These are phyloP conservation scores for sorghum (Sorghum bicolor) DNA, from an alignment of 176 grass and related monocot species.

Conservation along the genomic window Sorghum_bicolor_NCBIv3 NC_012878.2:47889501-47890000, in stretches of 20 bases:
- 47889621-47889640: neutral
- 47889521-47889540: constrained; percentile 8
- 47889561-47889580: neutral
- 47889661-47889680: constrained; percentile 40
- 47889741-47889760: neutral
- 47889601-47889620: neutral
- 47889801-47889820: neutral
- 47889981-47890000: constrained; percentile 76
- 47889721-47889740: neutral
- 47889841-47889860: neutral
- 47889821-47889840: neutral
- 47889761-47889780: neutral
- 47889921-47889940: constrained; percentile 81
- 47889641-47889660: constrained; percentile 47
- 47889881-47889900: constrained; percentile 60
- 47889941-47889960: constrained; percentile 64
- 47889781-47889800: neutral
- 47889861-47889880: neutral
- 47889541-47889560: neutral
- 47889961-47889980: constrained; percentile 37
- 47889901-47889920: constrained; percentile 53
- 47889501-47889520: constrained; percentile 75
- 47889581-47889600: neutral
- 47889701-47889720: neutral
- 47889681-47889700: constrained; percentile 68